Evolutionary conservation across 169 alveolate genomes (phyloP), one percentile per base, ranked within the genome.

Genomic region (Sarcocystis neurona): DNA sequence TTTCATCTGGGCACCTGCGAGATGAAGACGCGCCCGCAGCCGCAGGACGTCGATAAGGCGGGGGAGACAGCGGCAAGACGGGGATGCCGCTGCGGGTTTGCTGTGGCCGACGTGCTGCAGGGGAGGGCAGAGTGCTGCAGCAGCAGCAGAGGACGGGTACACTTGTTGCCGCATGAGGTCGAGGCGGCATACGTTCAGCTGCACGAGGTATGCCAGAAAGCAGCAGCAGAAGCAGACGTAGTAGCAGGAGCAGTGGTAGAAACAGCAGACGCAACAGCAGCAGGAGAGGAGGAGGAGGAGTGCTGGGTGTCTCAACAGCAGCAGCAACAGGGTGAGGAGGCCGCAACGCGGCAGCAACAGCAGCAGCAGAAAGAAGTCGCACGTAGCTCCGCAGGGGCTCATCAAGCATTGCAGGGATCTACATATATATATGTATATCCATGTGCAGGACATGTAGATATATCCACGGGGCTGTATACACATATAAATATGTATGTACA

Each of bases 161-260:
- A 43, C 39, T 53, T 72, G 58, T 39, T 72, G 53, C 82, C 82
- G 39, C 39, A 39, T 23, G 82, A 72, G 27, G 82, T 72, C 50
- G 82, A 72, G 82, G 82, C 82, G 18, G 82, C 82, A 8, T 72
- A 72, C 56, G 82, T 72, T 0, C 82, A 72, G 32, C 82, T 72
- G 30, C 82, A 72, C 34, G 82, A 72, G 82, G 82, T 72, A 30
- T 30, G 82, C n/a, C 12, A 53, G 30, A 12, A 53, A 23, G 23
- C 30, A 53, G 30, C 66, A 53, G 66, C 12, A 23, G 66, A 53
- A 12, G 66, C 30, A 15, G 12, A 15, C 66, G 12, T 12, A 15
- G 23, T 12, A 53, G 23, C 66, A 23, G 66, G 12, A 23, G 66
- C 66, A 53, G 66, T 53, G 12, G 60, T 8, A 50, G 27, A 58